Conservation (phyloP, 352 stramenopile genomes). For the Pythium brassicae region DNA sequence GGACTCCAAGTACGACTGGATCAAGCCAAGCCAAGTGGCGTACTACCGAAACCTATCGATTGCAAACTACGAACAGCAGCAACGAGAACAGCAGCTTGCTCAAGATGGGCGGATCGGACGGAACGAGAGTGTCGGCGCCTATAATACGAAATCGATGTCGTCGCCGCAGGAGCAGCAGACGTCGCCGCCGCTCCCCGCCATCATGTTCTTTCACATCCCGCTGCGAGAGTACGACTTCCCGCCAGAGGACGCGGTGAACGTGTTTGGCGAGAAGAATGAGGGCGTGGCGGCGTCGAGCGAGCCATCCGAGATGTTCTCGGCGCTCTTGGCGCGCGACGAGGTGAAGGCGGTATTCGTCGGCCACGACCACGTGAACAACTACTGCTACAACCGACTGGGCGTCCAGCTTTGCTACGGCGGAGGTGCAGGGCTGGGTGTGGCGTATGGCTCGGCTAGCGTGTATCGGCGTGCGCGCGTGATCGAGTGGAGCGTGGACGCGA, state of each 20-base stretch:
- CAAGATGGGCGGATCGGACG: too few species aligned
- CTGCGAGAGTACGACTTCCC: conserved; percentile 34
- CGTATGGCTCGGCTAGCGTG: conserved; percentile 26
- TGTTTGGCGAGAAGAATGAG: conserved; percentile 27
- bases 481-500: conserved; percentile 9
- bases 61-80: neutral
- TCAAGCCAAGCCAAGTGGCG: conserved; percentile 40
- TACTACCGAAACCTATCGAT: conserved; percentile 33
- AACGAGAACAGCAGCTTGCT: too few species aligned
- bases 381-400: conserved; percentile 38
- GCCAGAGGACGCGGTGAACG: conserved; percentile 3
- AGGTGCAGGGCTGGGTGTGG: conserved; percentile 34
- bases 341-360: conserved; percentile 58
- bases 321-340: conserved; percentile 36
- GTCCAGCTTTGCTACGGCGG: conserved; percentile 59
- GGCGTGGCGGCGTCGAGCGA: conserved; percentile 18
- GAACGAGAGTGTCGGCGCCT: too few species aligned
- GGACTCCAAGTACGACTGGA: conserved; percentile 32
- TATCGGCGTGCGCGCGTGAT: conserved; percentile 34
- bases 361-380: conserved; percentile 64
- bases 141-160: too few species aligned
- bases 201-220: conserved; percentile 71
- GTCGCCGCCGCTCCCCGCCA: too few species aligned
- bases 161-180: too few species aligned
- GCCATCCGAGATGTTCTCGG: conserved; percentile 33